A percentile compares a stretch with the other conserved stretches of the same genome.
Conservation (phyloP, 768 basidiomycete genomes). For the Plicaturopsis crispa region DNA sequence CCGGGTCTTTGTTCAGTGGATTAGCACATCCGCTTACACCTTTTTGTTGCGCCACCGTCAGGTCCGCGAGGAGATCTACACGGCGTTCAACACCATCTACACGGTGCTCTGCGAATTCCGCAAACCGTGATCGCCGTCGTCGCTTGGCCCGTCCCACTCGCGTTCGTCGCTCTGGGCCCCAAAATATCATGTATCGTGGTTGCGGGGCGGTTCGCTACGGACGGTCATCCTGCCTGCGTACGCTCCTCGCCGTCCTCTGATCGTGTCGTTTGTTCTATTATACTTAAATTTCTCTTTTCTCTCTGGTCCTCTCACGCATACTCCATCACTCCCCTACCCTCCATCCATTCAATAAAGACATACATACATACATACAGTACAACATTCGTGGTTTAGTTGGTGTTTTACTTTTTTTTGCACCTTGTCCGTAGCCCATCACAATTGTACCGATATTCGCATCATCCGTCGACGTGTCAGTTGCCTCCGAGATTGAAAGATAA, state of each 20-base stretch:
- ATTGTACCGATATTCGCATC: background rate
- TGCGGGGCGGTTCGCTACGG: slow-evolving; percentile 97
- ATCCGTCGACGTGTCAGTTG: background rate
- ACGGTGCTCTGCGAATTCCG: slow-evolving; percentile 95
- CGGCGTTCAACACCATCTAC: slow-evolving; percentile 99
- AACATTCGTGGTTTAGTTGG: background rate
- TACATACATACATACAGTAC: background rate
- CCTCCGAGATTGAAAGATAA: background rate
- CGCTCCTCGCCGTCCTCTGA: too few relatives aligned
- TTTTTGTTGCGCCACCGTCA: slow-evolving; percentile 34
- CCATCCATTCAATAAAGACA: background rate
- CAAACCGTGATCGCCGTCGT: slow-evolving; percentile 50
- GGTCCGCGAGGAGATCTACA: slow-evolving; percentile 99
- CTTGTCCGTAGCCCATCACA: too few relatives aligned
- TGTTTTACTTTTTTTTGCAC: too few relatives aligned
- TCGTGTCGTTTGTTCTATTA: background rate
- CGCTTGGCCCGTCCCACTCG: slow-evolving; percentile 91
- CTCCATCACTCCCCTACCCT: background rate
- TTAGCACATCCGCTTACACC: slow-evolving; percentile 42
- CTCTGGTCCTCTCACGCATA: background rate
- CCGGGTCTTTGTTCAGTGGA: slow-evolving; percentile 23
- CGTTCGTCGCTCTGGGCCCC: slow-evolving; percentile 99
- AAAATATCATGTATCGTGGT: slow-evolving; percentile 98
- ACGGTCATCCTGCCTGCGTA: slow-evolving; percentile 99
- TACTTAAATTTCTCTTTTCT: too few relatives aligned